Conservation (phyloP, 139 green algal genomes). For the Microglena sp. region DNA sequence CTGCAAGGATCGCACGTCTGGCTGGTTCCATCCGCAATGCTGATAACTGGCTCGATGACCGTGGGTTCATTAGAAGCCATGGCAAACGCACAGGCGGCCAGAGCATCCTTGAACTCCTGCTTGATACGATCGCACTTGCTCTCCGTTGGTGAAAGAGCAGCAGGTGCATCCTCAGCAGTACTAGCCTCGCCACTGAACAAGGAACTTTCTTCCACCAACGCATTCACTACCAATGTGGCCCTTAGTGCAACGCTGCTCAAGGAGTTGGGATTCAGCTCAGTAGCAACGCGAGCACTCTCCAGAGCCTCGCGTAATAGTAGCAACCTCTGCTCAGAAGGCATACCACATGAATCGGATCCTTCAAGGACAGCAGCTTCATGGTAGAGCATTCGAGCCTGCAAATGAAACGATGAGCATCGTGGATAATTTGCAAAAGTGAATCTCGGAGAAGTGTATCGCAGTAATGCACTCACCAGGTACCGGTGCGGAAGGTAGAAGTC, state of each 20-base stretch:
- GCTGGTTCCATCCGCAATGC: conserved; percentile 27
- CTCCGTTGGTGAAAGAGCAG: too few species aligned
- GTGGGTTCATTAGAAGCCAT: conserved; percentile 23
- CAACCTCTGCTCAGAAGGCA: conserved; percentile 24
- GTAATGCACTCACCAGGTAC: conserved; percentile 39
- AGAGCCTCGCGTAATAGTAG: conserved; percentile 40
- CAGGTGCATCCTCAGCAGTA: conserved; percentile 2
- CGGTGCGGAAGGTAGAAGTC: conserved; percentile 33
- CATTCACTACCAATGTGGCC: conserved; percentile 46
- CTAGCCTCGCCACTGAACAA: conserved; percentile 15
- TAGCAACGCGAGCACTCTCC: conserved; percentile 18
- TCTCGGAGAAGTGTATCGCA: too few species aligned
- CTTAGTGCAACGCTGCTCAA: conserved; percentile 38
- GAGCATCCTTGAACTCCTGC: conserved; percentile 29
- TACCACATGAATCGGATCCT: conserved; percentile 5
- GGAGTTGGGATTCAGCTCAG: conserved; percentile 34
- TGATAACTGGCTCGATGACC: conserved; percentile 45
- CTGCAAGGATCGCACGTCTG: conserved; percentile 41
- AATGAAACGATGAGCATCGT: not conserved
- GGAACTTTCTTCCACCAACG: conserved; percentile 47
- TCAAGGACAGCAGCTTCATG: conserved; percentile 46
- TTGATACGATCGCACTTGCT: conserved; percentile 22
- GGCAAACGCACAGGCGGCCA: conserved; percentile 30
- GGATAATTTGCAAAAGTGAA: not conserved
- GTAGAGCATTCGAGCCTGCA: conserved; percentile 49